A percentile compares a stretch with the other conserved stretches of the same genome.
phyloP scores from a whole-genome alignment of 2,329 filamentous ascomycete genomes.

The Colletotrichum cordylinicola region DNA sequence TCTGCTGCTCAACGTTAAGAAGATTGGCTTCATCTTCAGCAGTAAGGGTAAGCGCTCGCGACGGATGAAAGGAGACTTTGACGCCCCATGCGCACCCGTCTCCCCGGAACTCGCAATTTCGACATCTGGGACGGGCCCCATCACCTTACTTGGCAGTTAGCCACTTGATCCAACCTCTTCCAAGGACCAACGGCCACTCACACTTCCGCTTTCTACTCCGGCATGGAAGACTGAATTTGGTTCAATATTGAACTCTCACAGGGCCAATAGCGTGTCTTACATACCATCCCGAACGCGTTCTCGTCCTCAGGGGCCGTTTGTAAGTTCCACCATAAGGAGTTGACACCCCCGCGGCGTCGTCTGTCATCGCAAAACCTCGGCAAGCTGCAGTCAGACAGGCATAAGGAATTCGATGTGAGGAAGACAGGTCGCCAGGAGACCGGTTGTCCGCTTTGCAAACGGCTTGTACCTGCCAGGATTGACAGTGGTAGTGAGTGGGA shows the following conservation, averaged over 20 bases:
- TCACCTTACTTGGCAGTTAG: not conserved
- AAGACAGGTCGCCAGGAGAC: not conserved
- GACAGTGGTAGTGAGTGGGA: not conserved
- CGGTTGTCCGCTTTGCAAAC: not conserved
- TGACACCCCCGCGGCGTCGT: not conserved
- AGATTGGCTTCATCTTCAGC: not conserved
- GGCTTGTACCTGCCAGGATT: not conserved
- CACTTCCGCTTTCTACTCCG: not conserved
- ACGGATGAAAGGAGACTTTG: conserved; percentile 4
- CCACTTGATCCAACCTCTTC: not conserved
- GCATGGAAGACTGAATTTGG: not conserved
- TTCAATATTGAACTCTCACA: not conserved
- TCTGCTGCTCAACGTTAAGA: not conserved
- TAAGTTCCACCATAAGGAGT: not conserved
- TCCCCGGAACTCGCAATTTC: not conserved
- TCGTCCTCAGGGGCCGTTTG: not conserved
- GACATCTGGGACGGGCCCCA: not conserved
- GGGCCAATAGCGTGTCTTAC: not conserved
- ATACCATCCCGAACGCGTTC: not conserved
- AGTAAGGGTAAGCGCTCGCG: not conserved
- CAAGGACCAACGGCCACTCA: not conserved
- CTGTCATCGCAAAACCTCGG: not conserved
- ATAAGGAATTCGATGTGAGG: not conserved
- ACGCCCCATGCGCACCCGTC: not conserved
- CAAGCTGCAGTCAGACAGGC: not conserved